phyloP scores from a whole-genome alignment of 768 basidiomycete species.

The Boletellus ananiceps region DNA sequence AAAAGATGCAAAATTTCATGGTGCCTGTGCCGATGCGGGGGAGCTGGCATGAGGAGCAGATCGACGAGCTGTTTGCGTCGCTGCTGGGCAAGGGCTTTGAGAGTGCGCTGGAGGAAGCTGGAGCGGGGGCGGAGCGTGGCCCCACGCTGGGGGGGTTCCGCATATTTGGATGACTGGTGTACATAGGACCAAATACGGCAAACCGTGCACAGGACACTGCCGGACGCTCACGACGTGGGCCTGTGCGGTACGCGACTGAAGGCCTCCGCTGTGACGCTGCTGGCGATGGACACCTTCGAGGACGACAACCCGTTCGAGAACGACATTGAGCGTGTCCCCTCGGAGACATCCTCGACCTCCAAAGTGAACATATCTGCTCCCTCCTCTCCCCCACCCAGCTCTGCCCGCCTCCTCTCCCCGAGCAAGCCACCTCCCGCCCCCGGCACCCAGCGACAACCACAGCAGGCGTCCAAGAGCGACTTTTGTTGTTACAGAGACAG shows the following conservation, averaged over 20 bases:
- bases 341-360: constrained; percentile 34
- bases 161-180: constrained; percentile 49
- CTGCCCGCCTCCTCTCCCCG: constrained; percentile 46
- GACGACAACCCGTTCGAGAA: constrained; percentile 67
- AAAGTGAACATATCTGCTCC: constrained; percentile 44
- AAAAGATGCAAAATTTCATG: constrained; percentile 97
- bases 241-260: background rate
- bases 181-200: constrained; percentile 27
- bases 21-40: constrained; percentile 68
- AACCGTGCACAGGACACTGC: constrained; percentile 1
- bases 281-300: constrained; percentile 41
- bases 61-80: constrained; percentile 90
- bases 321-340: constrained; percentile 34
- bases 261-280: background rate
- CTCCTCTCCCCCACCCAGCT: constrained; percentile 48
- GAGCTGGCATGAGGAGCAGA: constrained; percentile 93
- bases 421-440: constrained; percentile 50
- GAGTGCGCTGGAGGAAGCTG: constrained; percentile 24
- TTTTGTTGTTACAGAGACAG: constrained; percentile 75
- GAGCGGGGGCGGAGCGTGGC: constrained; percentile 22
- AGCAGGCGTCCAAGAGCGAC: constrained; percentile 61
- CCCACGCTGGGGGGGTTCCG: constrained; percentile 44
- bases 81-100: constrained; percentile 76
- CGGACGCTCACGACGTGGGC: background rate
- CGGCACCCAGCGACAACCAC: constrained; percentile 50